Evolutionary conservation across 305 asterid genomes (phyloP).

Genomic region (Fraxinus sp.): DNA sequence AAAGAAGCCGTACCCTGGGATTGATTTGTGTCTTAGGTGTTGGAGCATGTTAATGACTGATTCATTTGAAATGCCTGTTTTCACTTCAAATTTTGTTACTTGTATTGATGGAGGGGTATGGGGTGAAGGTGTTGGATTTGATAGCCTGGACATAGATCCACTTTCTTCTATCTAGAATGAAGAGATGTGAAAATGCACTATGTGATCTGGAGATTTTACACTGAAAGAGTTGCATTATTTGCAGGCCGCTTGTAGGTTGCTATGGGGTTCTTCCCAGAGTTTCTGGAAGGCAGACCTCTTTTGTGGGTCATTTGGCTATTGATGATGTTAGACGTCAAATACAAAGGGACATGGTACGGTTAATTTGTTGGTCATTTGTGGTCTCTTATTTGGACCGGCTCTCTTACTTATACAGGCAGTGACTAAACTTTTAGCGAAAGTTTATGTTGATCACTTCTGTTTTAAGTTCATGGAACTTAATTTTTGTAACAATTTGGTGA

Average conservation of each 20-base stretch:
- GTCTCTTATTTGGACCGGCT: neutral
- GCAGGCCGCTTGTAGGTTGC: slow-evolving; percentile 48
- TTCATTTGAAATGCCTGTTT: neutral
- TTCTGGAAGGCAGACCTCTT: slow-evolving; percentile 21
- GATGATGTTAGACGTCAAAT: slow-evolving; percentile 32
- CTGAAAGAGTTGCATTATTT: neutral
- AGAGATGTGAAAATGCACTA: neutral
- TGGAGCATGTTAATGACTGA: neutral
- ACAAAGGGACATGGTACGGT: slow-evolving; percentile 41
- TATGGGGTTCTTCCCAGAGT: slow-evolving; percentile 28
- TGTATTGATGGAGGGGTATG: neutral
- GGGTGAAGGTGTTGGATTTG: neutral
- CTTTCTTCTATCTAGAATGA: neutral
- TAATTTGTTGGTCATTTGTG: neutral
- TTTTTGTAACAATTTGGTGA: neutral
- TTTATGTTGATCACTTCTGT: neutral
- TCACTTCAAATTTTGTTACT: neutral
- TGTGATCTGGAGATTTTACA: neutral
- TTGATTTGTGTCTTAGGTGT: neutral
- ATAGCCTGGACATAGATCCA: neutral
- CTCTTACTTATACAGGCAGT: neutral
- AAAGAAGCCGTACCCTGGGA: neutral
- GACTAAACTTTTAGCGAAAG: neutral
- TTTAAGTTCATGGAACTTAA: neutral
- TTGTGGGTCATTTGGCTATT: slow-evolving; percentile 40